phyloP scores from a whole-genome alignment of 306 rosid species.

The Trifolium subterraneum region DNA sequence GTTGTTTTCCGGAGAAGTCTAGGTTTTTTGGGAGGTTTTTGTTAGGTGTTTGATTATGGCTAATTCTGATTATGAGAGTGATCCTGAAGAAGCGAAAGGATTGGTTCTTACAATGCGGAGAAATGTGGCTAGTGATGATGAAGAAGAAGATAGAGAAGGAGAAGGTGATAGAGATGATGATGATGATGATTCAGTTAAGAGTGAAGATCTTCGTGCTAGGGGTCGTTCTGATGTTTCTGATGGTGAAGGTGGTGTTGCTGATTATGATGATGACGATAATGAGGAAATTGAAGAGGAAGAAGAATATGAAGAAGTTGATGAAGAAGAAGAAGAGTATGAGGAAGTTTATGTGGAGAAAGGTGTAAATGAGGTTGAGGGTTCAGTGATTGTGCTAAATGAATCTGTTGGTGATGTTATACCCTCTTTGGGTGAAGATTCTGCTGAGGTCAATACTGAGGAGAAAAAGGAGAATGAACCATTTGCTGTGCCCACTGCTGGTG shows the following conservation, averaged over 20 bases:
- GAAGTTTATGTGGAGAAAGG: constrained; percentile 51
- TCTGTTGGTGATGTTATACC: constrained; percentile 48
- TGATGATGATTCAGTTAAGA: constrained; percentile 56
- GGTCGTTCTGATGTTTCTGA: constrained; percentile 76
- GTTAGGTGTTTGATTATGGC: constrained; percentile 50
- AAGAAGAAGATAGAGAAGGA: constrained; percentile 63
- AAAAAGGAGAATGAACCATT: constrained; percentile 94
- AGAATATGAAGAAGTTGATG: constrained; percentile 19
- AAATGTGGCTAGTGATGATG: constrained; percentile 88
- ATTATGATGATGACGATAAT: constrained; percentile 62
- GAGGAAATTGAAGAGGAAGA: constrained; percentile 44
- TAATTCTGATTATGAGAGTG: constrained; percentile 75
- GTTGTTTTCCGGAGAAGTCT: background rate
- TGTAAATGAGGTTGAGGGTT: constrained; percentile 22
- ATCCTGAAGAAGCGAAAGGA: constrained; percentile 79
- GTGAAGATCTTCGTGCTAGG: constrained; percentile 53
- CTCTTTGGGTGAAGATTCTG: constrained; percentile 53
- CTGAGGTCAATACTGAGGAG: constrained; percentile 60
- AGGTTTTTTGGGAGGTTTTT: constrained; percentile 50
- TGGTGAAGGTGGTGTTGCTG: constrained; percentile 85
- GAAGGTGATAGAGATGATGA: constrained; percentile 58
- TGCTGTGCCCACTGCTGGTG: constrained; percentile 98
- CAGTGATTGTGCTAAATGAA: constrained; percentile 47
- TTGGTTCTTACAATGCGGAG: constrained; percentile 84
- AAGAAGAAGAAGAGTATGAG: constrained; percentile 30